A percentile compares a stretch with the other conserved stretches of the same genome.
Conservation (phyloP, 1,284 basidiomycete genomes). For the Polyporus tsugae region DNA sequence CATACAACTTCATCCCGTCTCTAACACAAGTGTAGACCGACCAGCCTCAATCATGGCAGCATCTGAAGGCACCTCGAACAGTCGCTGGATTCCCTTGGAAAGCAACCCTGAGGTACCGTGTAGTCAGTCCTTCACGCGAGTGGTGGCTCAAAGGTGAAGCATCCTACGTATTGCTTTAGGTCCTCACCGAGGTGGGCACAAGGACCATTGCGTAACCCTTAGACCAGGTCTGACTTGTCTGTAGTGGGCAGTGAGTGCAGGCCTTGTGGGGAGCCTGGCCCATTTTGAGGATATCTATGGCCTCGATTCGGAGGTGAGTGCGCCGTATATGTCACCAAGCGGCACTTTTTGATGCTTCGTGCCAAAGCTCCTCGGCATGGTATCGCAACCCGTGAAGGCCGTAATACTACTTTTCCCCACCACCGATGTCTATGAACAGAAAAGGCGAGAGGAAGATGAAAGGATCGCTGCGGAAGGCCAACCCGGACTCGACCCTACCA, state of each 20-base stretch:
- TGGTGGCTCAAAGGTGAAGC: not conserved
- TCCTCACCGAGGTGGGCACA: conserved; percentile 22
- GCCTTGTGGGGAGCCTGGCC: conserved; percentile 64
- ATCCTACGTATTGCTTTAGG: conserved; percentile 10
- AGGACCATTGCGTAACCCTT: not conserved
- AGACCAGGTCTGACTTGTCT: not conserved
- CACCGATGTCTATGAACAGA: conserved; percentile 56
- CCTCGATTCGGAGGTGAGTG: conserved; percentile 73
- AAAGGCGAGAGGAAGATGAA: conserved; percentile 65
- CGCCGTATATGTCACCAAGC: not conserved
- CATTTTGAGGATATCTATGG: conserved; percentile 86
- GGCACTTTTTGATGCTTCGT: not conserved
- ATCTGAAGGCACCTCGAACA: conserved; percentile 13
- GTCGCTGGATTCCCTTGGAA: conserved; percentile 31
- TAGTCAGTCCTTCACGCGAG: not conserved
- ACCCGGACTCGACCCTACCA: conserved; percentile 61
- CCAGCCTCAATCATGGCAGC: conserved; percentile 1
- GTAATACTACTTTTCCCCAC: conserved; percentile 87
- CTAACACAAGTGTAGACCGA: not conserved
- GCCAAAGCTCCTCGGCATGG: conserved; percentile 69
- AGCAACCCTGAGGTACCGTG: conserved; percentile 29
- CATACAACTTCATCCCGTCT: not conserved
- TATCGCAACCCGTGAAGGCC: conserved; percentile 79
- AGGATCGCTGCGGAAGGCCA: conserved; percentile 56
- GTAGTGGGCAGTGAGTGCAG: conserved; percentile 83